A percentile compares a stretch with the other conserved stretches of the same genome.
These are phyloP conservation scores for Blastocystis hominis DNA, from an alignment of 352 stramenopile species.

Conservation along the genomic window DNA sequence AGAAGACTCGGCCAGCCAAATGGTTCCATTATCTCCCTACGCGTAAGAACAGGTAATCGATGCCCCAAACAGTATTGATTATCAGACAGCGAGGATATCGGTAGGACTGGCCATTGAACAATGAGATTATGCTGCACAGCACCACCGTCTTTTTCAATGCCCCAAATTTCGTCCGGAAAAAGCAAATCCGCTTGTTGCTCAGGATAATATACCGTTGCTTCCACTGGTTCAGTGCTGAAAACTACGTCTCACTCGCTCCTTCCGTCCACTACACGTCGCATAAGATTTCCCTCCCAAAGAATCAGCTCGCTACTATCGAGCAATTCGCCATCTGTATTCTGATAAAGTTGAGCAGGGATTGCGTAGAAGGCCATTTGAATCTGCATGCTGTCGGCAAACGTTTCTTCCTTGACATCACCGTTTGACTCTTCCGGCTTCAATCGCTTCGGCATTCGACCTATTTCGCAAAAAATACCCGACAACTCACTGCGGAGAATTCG, in stretches of 20 bases:
- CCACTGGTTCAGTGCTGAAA: constrained; percentile 27
- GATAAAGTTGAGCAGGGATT: constrained; percentile 22
- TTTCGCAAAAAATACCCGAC: not conserved
- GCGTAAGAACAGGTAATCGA: not conserved
- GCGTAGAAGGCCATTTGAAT: constrained; percentile 49
- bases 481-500: constrained; percentile 12
- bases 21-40: constrained; percentile 4
- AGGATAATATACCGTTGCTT: constrained; percentile 41
- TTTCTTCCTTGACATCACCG: not conserved
- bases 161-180: constrained; percentile 14
- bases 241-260: not conserved
- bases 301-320: constrained; percentile 18
- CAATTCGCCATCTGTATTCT: constrained; percentile 33
- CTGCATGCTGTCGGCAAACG: not conserved
- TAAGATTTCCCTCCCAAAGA: constrained; percentile 14
- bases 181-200: constrained; percentile 44
- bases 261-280: not conserved
- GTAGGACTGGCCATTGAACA: constrained; percentile 23
- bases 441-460: constrained; percentile 15
- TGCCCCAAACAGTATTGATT: not conserved
- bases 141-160: constrained; percentile 19
- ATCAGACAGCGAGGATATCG: not conserved
- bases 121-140: not conserved
- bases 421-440: not conserved
- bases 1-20: constrained; percentile 16